Conservation (phyloP, 768 basidiomycete species). For the Coprinopsis cinerea region DNA sequence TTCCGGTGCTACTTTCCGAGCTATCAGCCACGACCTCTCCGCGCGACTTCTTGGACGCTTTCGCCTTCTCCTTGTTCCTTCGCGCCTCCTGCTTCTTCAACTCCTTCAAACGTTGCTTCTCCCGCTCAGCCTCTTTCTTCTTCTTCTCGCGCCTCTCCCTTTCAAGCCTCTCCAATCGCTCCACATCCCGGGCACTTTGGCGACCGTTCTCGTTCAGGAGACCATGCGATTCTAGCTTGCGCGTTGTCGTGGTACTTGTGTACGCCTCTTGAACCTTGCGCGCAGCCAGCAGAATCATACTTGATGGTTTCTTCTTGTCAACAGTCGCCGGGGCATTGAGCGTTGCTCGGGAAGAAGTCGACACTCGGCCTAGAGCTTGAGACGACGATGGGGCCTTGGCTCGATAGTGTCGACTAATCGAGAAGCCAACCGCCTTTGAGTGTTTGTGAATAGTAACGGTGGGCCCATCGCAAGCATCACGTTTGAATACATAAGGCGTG, state of each 20-base stretch:
- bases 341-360: constrained; percentile 21
- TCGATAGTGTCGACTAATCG: constrained; percentile 62
- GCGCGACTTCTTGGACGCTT: constrained; percentile 7
- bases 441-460: constrained; percentile 74
- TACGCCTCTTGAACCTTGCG: constrained; percentile 74
- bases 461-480: constrained; percentile 46
- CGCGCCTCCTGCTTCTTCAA: constrained; percentile 24
- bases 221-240: constrained; percentile 62
- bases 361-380: constrained; percentile 12
- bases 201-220: constrained; percentile 44
- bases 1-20: constrained; percentile 24
- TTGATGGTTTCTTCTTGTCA: constrained; percentile 26
- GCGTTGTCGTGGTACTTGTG: constrained; percentile 69
- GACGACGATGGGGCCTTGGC: constrained; percentile 11
- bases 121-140: constrained; percentile 23
- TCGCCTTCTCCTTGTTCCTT: constrained; percentile 20
- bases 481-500: constrained; percentile 36
- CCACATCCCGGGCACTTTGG: constrained; percentile 28
- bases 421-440: constrained; percentile 73
- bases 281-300: constrained; percentile 64
- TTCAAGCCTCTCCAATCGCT: constrained; percentile 12
- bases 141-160: constrained; percentile 18
- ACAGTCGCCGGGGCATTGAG: constrained; percentile 11
- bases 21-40: constrained; percentile 12
- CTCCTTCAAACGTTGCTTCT: constrained; percentile 23